Evolutionary conservation across 768 basidiomycete species (phyloP), one percentile per base, ranked within the genome.

Genomic region (Suillus subluteus): DNA sequence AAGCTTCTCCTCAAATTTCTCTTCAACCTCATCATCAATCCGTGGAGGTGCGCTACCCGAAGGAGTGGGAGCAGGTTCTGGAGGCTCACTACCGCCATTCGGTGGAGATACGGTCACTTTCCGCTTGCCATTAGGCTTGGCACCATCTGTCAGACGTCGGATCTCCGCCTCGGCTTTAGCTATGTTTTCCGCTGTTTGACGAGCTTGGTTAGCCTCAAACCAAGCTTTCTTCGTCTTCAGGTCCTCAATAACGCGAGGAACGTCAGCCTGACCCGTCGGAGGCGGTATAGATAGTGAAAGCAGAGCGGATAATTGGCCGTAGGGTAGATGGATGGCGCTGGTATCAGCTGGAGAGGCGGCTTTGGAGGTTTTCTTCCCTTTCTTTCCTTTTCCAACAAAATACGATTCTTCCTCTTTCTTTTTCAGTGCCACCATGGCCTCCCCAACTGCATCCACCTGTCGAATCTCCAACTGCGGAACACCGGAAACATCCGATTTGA

Each of bases 181-280:
- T 62, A 95, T 81, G 71, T 93, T 92, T 73, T 93, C 92, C 6
- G 87, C 85, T 2, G 94, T 95, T 68, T 86, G 87, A 30, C 87
- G 88, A 35, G 86, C 87, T 78, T 96, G 95, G 80, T 99, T 99
- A 40, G 93, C 96, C 76, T 91, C 89, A 73, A 88, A 98, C 95
- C 96, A 99, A 30, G 89, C 84, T 82, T 96, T 96, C 86, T 99
- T 99, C 62, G 88, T 93, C 78, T 91, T 91, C 66, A 99, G 84
- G 76, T 98, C 94, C 73, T 94, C 92, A 65, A 99, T 83, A 58
- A 95, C 87, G 63, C 94, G 91, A 63, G 89, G 85, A 41, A 96
- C 85, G 69, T 99, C 96, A 6, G 84, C 81, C 50, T 84, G 77
- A 13, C 90, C 90, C 21, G 87, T 83, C 0, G 98, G 98, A 32